phyloP scores from a whole-genome alignment of 352 stramenopile genomes.

The Phytophthora pseudosyringae region DNA sequence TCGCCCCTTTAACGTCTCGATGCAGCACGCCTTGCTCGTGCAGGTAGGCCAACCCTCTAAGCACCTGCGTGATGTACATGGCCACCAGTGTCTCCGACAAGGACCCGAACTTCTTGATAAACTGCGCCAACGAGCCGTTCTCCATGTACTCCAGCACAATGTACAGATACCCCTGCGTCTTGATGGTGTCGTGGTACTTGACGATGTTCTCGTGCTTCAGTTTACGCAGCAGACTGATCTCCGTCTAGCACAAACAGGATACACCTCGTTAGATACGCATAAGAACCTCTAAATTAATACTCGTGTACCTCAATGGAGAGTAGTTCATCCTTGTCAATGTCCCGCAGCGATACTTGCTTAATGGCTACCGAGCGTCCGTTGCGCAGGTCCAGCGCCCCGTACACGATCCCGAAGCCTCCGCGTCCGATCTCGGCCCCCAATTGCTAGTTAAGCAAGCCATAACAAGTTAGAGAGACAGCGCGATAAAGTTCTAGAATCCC shows the following conservation, averaged over 20 bases:
- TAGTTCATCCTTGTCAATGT: conserved; percentile 88
- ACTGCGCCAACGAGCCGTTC: conserved; percentile 92
- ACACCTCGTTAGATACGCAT: background rate
- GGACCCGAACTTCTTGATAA: conserved; percentile 94
- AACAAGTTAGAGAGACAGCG: conserved; percentile 1
- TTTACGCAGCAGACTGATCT: conserved; percentile 93
- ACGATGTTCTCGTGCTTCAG: conserved; percentile 96
- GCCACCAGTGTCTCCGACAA: conserved; percentile 91
- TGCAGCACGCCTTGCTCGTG: conserved; percentile 93
- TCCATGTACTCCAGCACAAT: conserved; percentile 95
- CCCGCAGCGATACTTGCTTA: conserved; percentile 84
- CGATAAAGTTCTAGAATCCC: conserved; percentile 3
- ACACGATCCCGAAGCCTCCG: conserved; percentile 92
- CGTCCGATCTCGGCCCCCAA: conserved; percentile 91
- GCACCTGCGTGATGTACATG: conserved; percentile 94
- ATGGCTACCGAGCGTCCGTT: conserved; percentile 87
- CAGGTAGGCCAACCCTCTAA: conserved; percentile 90
- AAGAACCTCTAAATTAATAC: conserved; percentile 7
- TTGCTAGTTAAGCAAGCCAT: conserved; percentile 62
- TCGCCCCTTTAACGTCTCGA: conserved; percentile 93
- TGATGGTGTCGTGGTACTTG: conserved; percentile 95
- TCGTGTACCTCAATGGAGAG: conserved; percentile 71
- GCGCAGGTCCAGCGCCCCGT: conserved; percentile 84
- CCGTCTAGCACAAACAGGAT: conserved; percentile 52
- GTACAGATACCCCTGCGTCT: conserved; percentile 80